Base-by-base conservation (phyloP, 1,284 basidiomycete genomes). In the Kwoniella shivajii region DNA sequence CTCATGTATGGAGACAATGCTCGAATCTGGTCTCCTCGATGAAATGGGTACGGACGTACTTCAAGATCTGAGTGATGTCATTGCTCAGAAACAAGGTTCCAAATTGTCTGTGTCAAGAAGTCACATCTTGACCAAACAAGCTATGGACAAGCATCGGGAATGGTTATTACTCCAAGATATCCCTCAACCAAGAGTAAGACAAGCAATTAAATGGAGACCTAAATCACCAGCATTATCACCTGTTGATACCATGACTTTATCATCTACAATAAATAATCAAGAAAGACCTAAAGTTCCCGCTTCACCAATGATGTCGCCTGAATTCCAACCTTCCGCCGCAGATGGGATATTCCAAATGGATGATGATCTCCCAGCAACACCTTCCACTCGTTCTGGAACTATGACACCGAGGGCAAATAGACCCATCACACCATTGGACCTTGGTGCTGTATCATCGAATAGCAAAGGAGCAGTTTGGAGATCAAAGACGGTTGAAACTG, bases 81-180 rank as follows among this genome's bases (percentile, higher is more conserved):
- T 89, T 3, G 82, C 83, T 26, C 59, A 74, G 6, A 81, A 84
- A 45, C 95, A 99, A 75, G 77, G 81, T 2, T 79, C 82, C 39
- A 88, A 89, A 67, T 81, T 86, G 1, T 85, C 87, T 0, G 79
- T 88, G 4, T 82, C 88, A 5, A 81, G 90, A 2, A 86, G 84
- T 0, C 79, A 81, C 14, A 69, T 78, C 1, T 79, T 90, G 11
- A 75, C 86, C n/a, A 78, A 83, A 3, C 78, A 81, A 24, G 82
- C 88, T 4, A 79, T 91, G 78, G 81, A 82, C 58, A 85, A 83
- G 52, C 84, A 91, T 67, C 81, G 81, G 29, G 86, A 86, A 1
- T 98, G 90, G 89, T 75, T 94, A n/a, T 83, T 82, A 1, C 61
- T 83, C 43, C 86, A 94, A 68, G 94, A 97, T 74, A 82, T 96